Percentiles rank a stretch among this genome's conserved stretches.
These are phyloP conservation scores for Hordeum pubiflorum DNA, from an alignment of 202 grass and related monocot species.

Conservation along the genomic window DNA sequence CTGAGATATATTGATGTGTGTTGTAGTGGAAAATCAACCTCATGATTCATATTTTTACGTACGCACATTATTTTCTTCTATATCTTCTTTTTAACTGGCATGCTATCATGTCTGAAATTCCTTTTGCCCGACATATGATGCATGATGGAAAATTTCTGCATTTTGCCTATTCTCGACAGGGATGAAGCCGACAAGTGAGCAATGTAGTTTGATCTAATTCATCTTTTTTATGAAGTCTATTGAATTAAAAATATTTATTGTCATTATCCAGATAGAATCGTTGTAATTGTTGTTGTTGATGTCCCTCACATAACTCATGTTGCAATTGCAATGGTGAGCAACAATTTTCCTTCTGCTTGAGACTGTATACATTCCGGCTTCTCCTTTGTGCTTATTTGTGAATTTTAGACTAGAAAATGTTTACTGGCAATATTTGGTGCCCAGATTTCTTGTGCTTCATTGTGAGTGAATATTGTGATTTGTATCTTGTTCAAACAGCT, in stretches of 20 bases:
- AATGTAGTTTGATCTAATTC: not conserved
- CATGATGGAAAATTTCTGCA: slow-evolving; percentile 87
- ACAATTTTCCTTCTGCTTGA: no score
- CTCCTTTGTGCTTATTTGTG: no score
- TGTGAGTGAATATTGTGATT: no score
- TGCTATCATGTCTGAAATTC: not conserved
- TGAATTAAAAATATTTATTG: not conserved
- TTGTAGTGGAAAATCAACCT: slow-evolving; percentile 65
- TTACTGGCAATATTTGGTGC: no score
- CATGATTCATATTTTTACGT: slow-evolving; percentile 34
- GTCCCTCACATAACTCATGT: slow-evolving; percentile 90
- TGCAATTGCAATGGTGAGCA: no score
- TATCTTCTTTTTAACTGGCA: not conserved
- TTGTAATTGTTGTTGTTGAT: slow-evolving; percentile 84
- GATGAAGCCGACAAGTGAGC: slow-evolving; percentile 32
- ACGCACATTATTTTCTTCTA: not conserved
- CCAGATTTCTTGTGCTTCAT: no score
- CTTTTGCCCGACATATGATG: slow-evolving; percentile 73
- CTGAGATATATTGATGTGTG: slow-evolving; percentile 87
- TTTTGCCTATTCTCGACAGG: slow-evolving; percentile 76
- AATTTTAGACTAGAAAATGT: no score
- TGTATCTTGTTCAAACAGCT: no score
- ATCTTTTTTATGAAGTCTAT: not conserved
- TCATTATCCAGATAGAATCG: slow-evolving; percentile 59
- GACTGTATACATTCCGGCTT: no score